Evolutionary conservation across 164 flowering plant species (phyloP).

Genomic region (Vitis vinifera): ASM3070453v1 NC_081808.1:328001-328500

Average conservation of each 20-base stretch:
- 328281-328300: slow-evolving; percentile 38
- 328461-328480: slow-evolving; percentile 47
- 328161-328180: slow-evolving; percentile 41
- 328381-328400: slow-evolving; percentile 58
- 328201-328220: too few species aligned
- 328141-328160: slow-evolving; percentile 38
- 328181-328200: too few species aligned
- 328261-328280: slow-evolving; percentile 16
- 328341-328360: slow-evolving; percentile 33
- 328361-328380: slow-evolving; percentile 45
- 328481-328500: slow-evolving; percentile 27
- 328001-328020: slow-evolving; percentile 34
- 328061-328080: slow-evolving; percentile 46
- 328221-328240: too few species aligned
- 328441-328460: slow-evolving; percentile 31
- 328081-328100: slow-evolving; percentile 51
- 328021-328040: slow-evolving; percentile 57
- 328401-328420: slow-evolving; percentile 53
- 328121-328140: slow-evolving; percentile 37
- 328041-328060: slow-evolving; percentile 42
- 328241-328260: too few species aligned
- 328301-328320: slow-evolving; percentile 40
- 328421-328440: slow-evolving; percentile 30
- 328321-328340: slow-evolving; percentile 21
- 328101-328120: slow-evolving; percentile 56